A percentile compares a stretch with the other conserved stretches of the same genome.
These are phyloP conservation scores for Lunasporangiospora selenospora DNA, from an alignment of 192 early-diverging fungal species.

Conservation along the genomic window DNA sequence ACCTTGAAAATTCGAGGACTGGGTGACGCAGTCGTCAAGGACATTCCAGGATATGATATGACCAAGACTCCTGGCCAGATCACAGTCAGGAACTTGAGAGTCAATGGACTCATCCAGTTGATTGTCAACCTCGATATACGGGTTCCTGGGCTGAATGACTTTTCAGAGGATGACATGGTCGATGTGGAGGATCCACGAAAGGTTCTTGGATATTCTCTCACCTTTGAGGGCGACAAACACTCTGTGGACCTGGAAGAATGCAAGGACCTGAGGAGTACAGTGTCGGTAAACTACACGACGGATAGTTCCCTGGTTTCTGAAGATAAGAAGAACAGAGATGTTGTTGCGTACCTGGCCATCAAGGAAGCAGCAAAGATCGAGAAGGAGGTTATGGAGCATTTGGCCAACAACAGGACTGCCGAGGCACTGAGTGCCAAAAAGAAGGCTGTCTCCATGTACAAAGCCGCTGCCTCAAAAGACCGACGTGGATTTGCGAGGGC, in stretches of 20 bases:
- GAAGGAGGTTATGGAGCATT: slow-evolving; percentile 19
- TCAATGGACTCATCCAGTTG: slow-evolving; percentile 34
- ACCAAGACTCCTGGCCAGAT: slow-evolving; percentile 27
- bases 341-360: slow-evolving; percentile 22
- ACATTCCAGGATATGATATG: slow-evolving; percentile 32
- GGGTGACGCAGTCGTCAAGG: slow-evolving; percentile 37
- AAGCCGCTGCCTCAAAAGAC: slow-evolving; percentile 7
- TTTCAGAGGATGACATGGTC: slow-evolving; percentile 27
- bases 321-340: slow-evolving; percentile 27
- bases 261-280: slow-evolving; percentile 15
- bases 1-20: slow-evolving; percentile 29
- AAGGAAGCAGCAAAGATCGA: slow-evolving; percentile 32
- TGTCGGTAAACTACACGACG: slow-evolving; percentile 27
- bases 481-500: slow-evolving; percentile 18
- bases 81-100: slow-evolving; percentile 24
- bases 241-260: slow-evolving; percentile 23
- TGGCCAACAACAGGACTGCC: slow-evolving; percentile 33
- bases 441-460: slow-evolving; percentile 23
- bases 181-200: slow-evolving; percentile 15
- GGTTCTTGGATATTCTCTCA: slow-evolving; percentile 26
- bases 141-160: slow-evolving; percentile 29
- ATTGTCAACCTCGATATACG: slow-evolving; percentile 35
- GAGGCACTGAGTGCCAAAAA: slow-evolving; percentile 26
- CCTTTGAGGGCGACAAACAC: slow-evolving; percentile 16
- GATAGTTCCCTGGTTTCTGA: slow-evolving; percentile 16